Base-by-base conservation (phyloP, 768 basidiomycete genomes). In the Suillus alpinus region DNA sequence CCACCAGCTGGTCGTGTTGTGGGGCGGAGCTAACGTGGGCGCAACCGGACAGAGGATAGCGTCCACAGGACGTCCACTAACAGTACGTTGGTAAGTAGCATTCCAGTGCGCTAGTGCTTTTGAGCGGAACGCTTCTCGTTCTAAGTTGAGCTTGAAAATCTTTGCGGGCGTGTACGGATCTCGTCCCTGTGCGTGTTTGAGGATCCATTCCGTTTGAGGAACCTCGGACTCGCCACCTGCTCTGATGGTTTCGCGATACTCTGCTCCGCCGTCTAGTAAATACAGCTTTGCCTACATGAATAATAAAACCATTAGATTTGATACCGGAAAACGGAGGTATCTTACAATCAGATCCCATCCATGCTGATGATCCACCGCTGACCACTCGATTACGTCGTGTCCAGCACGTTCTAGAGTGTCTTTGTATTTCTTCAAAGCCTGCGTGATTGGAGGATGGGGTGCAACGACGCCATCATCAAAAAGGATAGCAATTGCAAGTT, bases 331-430 rank as follows among this genome's bases (percentile, higher is more conserved):
- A 26, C 37, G 26, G 32, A 34, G 56, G 67, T 63, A 41, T 69
- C 77, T 68, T 66, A 83, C 82, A 62, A 83, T 76, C 37, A 83
- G 66, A 55, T 80, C 78, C 81, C 80, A 82, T 46, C 77, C 77
- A 46, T 71, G 61, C 57, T 76, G 68, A 63, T 83, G 80, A 47
- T 77, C 75, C 23, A 79, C 57, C n/a, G 81, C 78, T 26, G 70
- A 58, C 81, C 82, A 84, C 40, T 73, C 65, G 26, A 84, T 74
- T n/a, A 84, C 80, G 55, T 84, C 79, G 65, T 84, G 83, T 4
- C 83, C 83, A 3, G 80, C 80, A 29, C 68, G 73, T 59, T 73
- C 62, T 41, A 84, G 67, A 16, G 75, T 78, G 16, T 73, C 66
- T 62, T 76, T 78, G 56, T 74, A 73, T 52, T 64, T 65, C 59